Conservation (phyloP, 1,139 yeast genomes). For the Pichia norvegensis region DNA sequence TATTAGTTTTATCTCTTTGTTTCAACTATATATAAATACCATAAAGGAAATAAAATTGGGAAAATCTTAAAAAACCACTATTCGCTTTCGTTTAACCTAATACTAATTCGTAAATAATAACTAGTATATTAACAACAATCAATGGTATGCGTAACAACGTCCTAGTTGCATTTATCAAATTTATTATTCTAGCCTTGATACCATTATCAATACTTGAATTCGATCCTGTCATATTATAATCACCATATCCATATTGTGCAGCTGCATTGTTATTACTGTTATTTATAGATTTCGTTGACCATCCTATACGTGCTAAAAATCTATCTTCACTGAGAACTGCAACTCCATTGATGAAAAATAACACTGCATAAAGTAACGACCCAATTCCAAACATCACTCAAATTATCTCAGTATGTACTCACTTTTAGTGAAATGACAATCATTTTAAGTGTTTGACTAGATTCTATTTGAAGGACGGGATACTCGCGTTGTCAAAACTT, state of each 20-base stretch:
- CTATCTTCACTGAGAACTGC: constrained; percentile 81
- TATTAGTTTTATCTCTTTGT: background rate
- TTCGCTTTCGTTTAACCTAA: constrained; percentile 44
- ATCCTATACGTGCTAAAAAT: constrained; percentile 61
- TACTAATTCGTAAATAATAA: constrained; percentile 66
- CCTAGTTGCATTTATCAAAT: constrained; percentile 64
- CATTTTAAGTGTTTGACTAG: too few species aligned
- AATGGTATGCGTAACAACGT: constrained; percentile 71
- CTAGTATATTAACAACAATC: constrained; percentile 57
- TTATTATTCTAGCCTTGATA: constrained; percentile 51
- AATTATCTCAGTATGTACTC: too few species aligned
- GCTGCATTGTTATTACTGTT: constrained; percentile 21
- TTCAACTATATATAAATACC: background rate
- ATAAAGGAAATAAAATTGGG: background rate
- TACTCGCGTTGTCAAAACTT: too few species aligned
- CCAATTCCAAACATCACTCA: constrained; percentile 81
- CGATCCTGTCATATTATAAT: constrained; percentile 4
- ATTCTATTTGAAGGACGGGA: too few species aligned
- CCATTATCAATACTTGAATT: constrained; percentile 18
- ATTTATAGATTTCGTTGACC: constrained; percentile 20
- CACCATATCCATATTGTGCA: constrained; percentile 25
- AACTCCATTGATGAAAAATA: constrained; percentile 63
- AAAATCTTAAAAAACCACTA: background rate
- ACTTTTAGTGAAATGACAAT: too few species aligned
- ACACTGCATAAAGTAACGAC: constrained; percentile 52